These are phyloP conservation scores for Pleomassaria siparia DNA, from an alignment of 2,329 filamentous ascomycete species.

Conservation along the genomic window DNA sequence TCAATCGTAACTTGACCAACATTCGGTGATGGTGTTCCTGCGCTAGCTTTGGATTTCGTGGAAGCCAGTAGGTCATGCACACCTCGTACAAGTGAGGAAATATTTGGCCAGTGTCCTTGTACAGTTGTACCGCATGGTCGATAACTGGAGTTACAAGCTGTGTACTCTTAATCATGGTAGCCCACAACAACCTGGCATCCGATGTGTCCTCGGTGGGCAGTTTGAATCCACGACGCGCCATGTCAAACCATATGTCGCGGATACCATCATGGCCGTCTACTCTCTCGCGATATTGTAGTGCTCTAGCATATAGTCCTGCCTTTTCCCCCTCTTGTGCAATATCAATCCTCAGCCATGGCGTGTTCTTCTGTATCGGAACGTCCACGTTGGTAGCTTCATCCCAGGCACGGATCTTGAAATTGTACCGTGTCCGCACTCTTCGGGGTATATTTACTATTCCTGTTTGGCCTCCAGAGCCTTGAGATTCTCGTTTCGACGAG, in stretches of 20 bases:
- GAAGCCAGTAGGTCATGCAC: constrained; percentile 47
- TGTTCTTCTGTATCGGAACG: not conserved
- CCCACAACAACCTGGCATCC: constrained; percentile 50
- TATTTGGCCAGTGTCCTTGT: constrained; percentile 37
- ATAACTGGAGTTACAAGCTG: constrained; percentile 41
- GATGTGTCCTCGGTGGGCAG: constrained; percentile 43
- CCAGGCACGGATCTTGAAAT: not conserved
- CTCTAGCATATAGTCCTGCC: constrained; percentile 43
- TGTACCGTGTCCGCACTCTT: not conserved
- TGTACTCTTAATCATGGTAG: constrained; percentile 44
- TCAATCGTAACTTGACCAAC: constrained; percentile 24
- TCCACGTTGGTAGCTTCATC: constrained; percentile 1
- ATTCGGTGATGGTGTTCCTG: constrained; percentile 29
- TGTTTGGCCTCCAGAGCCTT: not conserved
- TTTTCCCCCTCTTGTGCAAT: constrained; percentile 19
- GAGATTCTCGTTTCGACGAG: constrained; percentile 3
- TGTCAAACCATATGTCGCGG: constrained; percentile 47
- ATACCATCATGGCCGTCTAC: constrained; percentile 46
- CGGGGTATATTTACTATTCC: not conserved
- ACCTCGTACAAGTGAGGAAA: constrained; percentile 46
- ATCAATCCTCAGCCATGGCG: constrained; percentile 2
- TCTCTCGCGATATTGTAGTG: constrained; percentile 46
- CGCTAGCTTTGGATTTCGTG: constrained; percentile 14
- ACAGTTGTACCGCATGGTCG: constrained; percentile 46
- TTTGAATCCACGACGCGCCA: constrained; percentile 37